These are phyloP conservation scores for Chrysosporium queenslandicum DNA, from an alignment of 2,329 filamentous ascomycete species.

Conservation along the genomic window DNA sequence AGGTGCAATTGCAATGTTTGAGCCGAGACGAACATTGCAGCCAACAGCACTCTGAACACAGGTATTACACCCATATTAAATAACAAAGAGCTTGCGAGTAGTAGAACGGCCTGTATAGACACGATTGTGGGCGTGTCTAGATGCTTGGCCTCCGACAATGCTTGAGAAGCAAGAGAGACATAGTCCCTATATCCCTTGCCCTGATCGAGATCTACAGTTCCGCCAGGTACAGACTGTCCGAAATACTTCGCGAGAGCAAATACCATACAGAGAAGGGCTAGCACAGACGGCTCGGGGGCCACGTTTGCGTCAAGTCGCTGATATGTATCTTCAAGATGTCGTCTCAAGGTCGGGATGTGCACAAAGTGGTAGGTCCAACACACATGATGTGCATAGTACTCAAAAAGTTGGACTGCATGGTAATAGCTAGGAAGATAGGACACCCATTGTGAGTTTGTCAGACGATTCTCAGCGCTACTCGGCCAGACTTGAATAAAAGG, in stretches of 20 bases:
- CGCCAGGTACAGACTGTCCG: background rate
- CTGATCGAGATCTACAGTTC: constrained; percentile 16
- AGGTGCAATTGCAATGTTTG: constrained; percentile 7
- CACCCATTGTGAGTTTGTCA: constrained; percentile 12
- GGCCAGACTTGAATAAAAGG: background rate
- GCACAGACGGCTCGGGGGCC: constrained; percentile 21
- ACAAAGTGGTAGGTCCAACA: constrained; percentile 32
- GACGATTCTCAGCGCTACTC: background rate
- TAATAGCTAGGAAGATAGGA: constrained; percentile 20
- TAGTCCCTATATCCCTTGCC: constrained; percentile 21
- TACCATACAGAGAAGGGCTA: constrained; percentile 30
- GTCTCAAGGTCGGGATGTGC: constrained; percentile 21
- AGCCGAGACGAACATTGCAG: constrained; percentile 9
- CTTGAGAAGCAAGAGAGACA: constrained; percentile 24
- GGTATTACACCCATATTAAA: constrained; percentile 8
- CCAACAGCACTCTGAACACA: background rate
- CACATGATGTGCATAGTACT: constrained; percentile 28
- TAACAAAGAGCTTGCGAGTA: constrained; percentile 1
- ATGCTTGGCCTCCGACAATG: constrained; percentile 25
- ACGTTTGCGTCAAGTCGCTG: constrained; percentile 17
- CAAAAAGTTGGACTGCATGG: constrained; percentile 25
- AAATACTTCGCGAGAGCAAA: constrained; percentile 20
- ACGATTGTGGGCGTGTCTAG: constrained; percentile 26
- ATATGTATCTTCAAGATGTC: constrained; percentile 27
- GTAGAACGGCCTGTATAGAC: constrained; percentile 25